Conservation (phyloP, 1,284 basidiomycete species). For the Chalciporus sp. region DNA sequence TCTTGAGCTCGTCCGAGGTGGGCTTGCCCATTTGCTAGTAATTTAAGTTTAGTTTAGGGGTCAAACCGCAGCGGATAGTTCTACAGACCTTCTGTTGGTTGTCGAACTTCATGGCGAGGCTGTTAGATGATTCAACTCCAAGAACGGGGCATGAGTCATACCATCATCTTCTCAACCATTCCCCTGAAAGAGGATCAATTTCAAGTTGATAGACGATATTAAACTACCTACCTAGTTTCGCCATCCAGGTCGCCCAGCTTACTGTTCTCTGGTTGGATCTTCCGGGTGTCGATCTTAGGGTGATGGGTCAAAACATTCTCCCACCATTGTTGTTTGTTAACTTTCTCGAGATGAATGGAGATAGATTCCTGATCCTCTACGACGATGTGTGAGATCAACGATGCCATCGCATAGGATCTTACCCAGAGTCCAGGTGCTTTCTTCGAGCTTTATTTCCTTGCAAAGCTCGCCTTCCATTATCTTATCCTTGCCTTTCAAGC, state of each 20-base stretch:
- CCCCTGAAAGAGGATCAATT: slow-evolving; percentile 55
- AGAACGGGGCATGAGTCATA: slow-evolving; percentile 42
- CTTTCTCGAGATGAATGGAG: slow-evolving; percentile 84
- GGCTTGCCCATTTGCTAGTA: slow-evolving; percentile 92
- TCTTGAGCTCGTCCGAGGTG: slow-evolving; percentile 88
- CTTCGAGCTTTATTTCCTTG: slow-evolving; percentile 92
- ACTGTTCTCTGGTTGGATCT: slow-evolving; percentile 95
- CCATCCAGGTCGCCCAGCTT: slow-evolving; percentile 96
- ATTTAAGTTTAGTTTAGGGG: not conserved
- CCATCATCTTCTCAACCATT: slow-evolving; percentile 99
- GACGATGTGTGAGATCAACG: slow-evolving; percentile 8
- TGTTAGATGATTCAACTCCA: slow-evolving; percentile 10
- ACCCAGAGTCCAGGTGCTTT: slow-evolving; percentile 98
- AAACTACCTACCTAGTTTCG: slow-evolving; percentile 71
- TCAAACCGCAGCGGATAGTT: not conserved
- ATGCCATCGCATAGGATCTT: slow-evolving; percentile 3
- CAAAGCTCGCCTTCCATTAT: slow-evolving; percentile 92
- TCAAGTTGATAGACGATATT: not conserved
- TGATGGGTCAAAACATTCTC: slow-evolving; percentile 94
- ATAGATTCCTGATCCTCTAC: slow-evolving; percentile 80
- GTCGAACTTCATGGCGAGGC: slow-evolving; percentile 70
- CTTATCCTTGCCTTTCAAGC: slow-evolving; percentile 82
- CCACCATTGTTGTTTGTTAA: slow-evolving; percentile 94
- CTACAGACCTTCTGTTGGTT: slow-evolving; percentile 88
- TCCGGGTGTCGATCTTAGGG: slow-evolving; percentile 95